Evolutionary conservation across 202 grass and related monocot genomes (phyloP).

Genomic region (Elaeis oleifera): DNA sequence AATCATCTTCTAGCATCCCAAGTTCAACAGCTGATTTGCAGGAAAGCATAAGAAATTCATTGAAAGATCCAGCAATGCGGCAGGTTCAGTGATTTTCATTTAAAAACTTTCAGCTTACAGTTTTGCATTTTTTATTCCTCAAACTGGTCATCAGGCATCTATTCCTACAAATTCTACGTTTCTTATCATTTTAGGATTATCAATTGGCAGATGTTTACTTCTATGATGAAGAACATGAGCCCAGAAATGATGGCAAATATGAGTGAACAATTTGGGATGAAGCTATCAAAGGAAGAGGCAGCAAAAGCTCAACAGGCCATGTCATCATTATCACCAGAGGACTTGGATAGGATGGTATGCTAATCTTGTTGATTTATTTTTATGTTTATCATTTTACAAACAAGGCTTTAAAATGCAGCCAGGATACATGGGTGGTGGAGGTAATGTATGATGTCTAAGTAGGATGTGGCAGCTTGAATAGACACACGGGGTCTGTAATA

Average conservation of each 20-base stretch:
- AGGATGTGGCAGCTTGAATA: too few species aligned
- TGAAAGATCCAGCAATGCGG: constrained; percentile 91
- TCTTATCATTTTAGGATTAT: constrained; percentile 1
- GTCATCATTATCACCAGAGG: constrained; percentile 73
- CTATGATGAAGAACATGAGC: constrained; percentile 94
- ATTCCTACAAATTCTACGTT: constrained; percentile 6
- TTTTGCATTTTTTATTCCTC: not conserved
- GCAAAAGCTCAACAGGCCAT: constrained; percentile 79
- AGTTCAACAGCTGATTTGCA: constrained; percentile 53
- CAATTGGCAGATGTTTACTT: constrained; percentile 70
- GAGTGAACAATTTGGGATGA: constrained; percentile 89
- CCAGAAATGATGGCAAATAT: constrained; percentile 97
- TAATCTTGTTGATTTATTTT: constrained; percentile 9
- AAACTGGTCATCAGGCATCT: not conserved
- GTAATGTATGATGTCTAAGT: too few species aligned
- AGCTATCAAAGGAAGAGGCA: constrained; percentile 85
- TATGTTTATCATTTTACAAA: too few species aligned
- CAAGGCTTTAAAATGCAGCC: too few species aligned
- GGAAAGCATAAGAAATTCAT: constrained; percentile 64
- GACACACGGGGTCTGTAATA: too few species aligned
- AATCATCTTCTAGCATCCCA: constrained; percentile 37
- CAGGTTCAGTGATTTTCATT: constrained; percentile 44
- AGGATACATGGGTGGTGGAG: too few species aligned
- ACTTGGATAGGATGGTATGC: constrained; percentile 92
- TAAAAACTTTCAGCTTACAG: not conserved